phyloP scores from a whole-genome alignment of 441 rosid species.

The Populus hybrid region DNA sequence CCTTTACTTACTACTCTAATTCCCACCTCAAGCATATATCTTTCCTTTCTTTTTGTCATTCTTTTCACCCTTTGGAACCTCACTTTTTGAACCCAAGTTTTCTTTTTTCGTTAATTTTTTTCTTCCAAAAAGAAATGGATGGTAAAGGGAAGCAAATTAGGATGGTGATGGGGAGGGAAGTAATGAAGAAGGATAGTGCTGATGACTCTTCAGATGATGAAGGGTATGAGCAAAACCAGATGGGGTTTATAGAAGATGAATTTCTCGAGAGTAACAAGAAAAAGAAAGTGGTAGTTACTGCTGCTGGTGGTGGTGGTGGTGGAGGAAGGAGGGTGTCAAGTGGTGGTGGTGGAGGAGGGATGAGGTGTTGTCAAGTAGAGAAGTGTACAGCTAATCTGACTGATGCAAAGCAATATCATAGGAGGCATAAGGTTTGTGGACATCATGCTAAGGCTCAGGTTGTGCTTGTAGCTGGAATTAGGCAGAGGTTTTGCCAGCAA shows the following conservation, averaged over 20 bases:
- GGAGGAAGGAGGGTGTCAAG: conserved; percentile 15
- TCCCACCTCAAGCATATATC: conserved; percentile 2
- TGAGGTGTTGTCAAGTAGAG: conserved; percentile 55
- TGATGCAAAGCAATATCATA: conserved; percentile 49
- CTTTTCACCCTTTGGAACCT: neutral
- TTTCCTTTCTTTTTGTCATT: neutral
- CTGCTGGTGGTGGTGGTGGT: conserved; percentile 4
- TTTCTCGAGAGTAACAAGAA: conserved; percentile 20
- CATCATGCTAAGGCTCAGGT: conserved; percentile 54
- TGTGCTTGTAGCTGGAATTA: conserved; percentile 46
- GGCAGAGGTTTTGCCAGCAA: conserved; percentile 73
- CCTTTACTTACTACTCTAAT: neutral
- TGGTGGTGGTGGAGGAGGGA: conserved; percentile 20
- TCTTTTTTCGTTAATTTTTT: neutral
- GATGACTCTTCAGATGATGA: conserved; percentile 27
- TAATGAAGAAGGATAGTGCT: conserved; percentile 29
- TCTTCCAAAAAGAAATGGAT: conserved; percentile 25
- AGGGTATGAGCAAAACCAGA: conserved; percentile 9
- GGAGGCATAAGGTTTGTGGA: conserved; percentile 67
- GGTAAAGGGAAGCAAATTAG: conserved; percentile 32
- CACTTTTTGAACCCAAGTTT: neutral
- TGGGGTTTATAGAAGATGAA: conserved; percentile 10
- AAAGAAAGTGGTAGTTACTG: conserved; percentile 9
- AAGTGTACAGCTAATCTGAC: conserved; percentile 47
- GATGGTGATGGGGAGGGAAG: conserved; percentile 20